phyloP scores from a whole-genome alignment of 768 basidiomycete genomes.

The Boletus rufocinnamomeus region DNA sequence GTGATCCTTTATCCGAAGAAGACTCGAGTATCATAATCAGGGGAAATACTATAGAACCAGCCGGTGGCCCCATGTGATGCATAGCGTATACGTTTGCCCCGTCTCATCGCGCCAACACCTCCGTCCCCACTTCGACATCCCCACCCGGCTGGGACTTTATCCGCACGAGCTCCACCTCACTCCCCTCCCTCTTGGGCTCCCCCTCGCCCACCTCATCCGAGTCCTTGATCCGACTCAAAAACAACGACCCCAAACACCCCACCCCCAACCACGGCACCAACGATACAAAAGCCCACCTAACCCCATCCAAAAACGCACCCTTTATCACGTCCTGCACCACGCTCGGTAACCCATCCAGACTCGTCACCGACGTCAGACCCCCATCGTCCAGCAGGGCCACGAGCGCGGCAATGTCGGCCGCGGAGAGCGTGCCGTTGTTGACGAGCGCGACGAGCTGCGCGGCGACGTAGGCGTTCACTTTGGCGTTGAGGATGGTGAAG shows the following conservation, averaged over 20 bases:
- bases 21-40: background rate
- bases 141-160: background rate
- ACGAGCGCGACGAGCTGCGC: conserved; percentile 22
- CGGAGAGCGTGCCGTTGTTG: conserved; percentile 28
- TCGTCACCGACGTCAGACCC: conserved; percentile 37
- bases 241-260: conserved; percentile 37
- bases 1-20: background rate
- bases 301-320: conserved; percentile 44
- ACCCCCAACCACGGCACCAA: conserved; percentile 50
- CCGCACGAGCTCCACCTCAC: background rate
- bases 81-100: background rate
- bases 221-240: conserved; percentile 42
- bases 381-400: conserved; percentile 23
- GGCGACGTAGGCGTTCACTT: conserved; percentile 39
- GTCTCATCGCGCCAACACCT: background rate
- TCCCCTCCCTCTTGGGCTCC: background rate
- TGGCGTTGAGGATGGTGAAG: conserved; percentile 47
- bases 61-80: background rate
- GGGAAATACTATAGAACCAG: background rate
- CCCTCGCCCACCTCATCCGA: conserved; percentile 3
- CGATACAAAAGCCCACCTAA: conserved; percentile 47
- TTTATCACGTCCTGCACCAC: conserved; percentile 38
- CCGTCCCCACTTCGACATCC: background rate
- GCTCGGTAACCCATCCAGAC: conserved; percentile 40
- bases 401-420: conserved; percentile 31